phyloP scores from a whole-genome alignment of 2,329 filamentous ascomycete genomes.

The Neofusicoccum sp. region DNA sequence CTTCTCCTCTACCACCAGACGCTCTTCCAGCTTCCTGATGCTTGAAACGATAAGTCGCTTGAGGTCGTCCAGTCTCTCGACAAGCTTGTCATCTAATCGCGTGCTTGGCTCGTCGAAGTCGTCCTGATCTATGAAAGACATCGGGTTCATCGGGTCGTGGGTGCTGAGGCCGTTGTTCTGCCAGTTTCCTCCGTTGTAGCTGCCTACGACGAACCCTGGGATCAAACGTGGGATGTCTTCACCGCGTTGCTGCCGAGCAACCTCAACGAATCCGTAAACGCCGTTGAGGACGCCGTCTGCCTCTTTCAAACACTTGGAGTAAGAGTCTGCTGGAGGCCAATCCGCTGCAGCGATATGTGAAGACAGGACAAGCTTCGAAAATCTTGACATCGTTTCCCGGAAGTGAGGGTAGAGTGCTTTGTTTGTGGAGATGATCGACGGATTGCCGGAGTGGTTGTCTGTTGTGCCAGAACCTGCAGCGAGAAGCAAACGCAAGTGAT shows the following conservation, averaged over 20 bases:
- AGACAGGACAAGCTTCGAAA: slow-evolving; percentile 97
- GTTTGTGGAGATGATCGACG: slow-evolving; percentile 98
- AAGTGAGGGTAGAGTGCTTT: slow-evolving; percentile 97
- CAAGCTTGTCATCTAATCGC: slow-evolving; percentile 69
- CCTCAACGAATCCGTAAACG: slow-evolving; percentile 94
- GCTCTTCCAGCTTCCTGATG: slow-evolving; percentile 84
- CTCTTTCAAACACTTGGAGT: slow-evolving; percentile 92
- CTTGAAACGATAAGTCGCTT: slow-evolving; percentile 82
- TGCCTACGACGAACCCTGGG: slow-evolving; percentile 89
- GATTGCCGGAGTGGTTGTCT: slow-evolving; percentile 97
- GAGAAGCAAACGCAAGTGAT: slow-evolving; percentile 89
- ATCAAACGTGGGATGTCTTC: slow-evolving; percentile 91
- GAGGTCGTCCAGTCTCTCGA: slow-evolving; percentile 82
- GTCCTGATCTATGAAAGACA: slow-evolving; percentile 79
- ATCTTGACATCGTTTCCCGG: slow-evolving; percentile 98
- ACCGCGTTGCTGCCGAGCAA: slow-evolving; percentile 87
- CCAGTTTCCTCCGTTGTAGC: slow-evolving; percentile 83
- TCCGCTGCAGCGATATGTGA: slow-evolving; percentile 97
- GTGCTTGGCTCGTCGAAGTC: slow-evolving; percentile 81
- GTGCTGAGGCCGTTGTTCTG: slow-evolving; percentile 64
- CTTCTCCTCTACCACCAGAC: slow-evolving; percentile 73
- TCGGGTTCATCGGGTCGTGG: slow-evolving; percentile 63
- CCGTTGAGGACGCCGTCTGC: slow-evolving; percentile 94
- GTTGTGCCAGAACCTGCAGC: slow-evolving; percentile 95
- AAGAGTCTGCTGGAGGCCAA: slow-evolving; percentile 90